Conservation (phyloP, 495 filamentous ascomycete species). For the Penicillium psychrofluorescens region DNA sequence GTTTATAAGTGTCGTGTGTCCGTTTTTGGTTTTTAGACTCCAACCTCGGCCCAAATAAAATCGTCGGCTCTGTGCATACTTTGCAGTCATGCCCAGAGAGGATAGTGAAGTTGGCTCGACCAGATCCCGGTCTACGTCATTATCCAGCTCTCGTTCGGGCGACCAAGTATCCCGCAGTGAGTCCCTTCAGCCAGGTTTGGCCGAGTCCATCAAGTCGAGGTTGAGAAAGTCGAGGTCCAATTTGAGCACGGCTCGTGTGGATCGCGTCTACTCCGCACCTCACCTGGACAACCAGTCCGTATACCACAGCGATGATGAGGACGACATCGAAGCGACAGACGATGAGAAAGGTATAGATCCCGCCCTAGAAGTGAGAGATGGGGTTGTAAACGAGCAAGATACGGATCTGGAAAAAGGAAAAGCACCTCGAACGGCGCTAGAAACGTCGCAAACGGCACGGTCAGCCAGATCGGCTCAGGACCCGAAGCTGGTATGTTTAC, state of each 20-base stretch:
- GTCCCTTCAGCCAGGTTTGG: neutral
- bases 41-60: too few species aligned
- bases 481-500: conserved; percentile 18
- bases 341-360: conserved; percentile 6
- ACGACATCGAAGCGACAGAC: conserved; percentile 1
- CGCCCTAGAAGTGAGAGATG: conserved; percentile 17
- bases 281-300: conserved; percentile 32
- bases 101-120: conserved; percentile 50
- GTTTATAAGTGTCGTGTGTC: too few species aligned
- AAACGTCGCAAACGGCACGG: conserved; percentile 15
- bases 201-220: conserved; percentile 10
- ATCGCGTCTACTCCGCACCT: conserved; percentile 22
- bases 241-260: conserved; percentile 3
- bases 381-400: conserved; percentile 25
- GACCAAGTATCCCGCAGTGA: conserved; percentile 2
- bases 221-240: conserved; percentile 6
- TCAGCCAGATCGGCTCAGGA: conserved; percentile 14
- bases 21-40: too few species aligned
- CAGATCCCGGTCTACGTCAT: conserved; percentile 4
- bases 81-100: neutral
- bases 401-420: conserved; percentile 21
- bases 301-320: conserved; percentile 24
- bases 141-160: conserved; percentile 8
- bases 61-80: too few species aligned
- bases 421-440: conserved; percentile 6